These are phyloP conservation scores for Cadophora sp. DNA, from an alignment of 2,329 filamentous ascomycete species.

Conservation along the genomic window DNA sequence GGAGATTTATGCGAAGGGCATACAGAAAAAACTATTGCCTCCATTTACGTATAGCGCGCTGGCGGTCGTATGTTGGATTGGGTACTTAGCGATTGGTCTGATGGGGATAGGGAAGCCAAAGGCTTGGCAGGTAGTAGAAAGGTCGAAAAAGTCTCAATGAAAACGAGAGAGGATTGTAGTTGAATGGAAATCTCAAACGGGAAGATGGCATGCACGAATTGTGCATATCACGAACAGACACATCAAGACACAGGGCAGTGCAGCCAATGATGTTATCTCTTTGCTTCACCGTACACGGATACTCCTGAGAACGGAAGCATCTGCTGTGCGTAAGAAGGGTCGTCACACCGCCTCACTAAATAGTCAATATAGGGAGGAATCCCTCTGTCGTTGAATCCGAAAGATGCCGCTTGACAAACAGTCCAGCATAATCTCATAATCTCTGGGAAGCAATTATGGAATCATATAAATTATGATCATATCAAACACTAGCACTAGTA, in stretches of 20 bases:
- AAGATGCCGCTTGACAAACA: too few species aligned
- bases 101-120: conserved; percentile 10
- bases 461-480: background rate
- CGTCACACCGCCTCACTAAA: background rate
- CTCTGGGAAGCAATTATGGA: too few species aligned
- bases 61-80: conserved; percentile 33
- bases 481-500: background rate
- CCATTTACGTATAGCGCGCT: conserved; percentile 34
- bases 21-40: conserved; percentile 30
- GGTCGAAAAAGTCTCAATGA: conserved; percentile 8
- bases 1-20: conserved; percentile 22
- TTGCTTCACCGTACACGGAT: background rate
- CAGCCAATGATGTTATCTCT: background rate
- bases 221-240: background rate
- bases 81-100: conserved; percentile 7
- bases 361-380: background rate
- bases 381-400: background rate
- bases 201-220: background rate
- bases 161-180: too few species aligned
- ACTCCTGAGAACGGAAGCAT: background rate
- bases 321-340: background rate
- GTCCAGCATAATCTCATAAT: background rate
- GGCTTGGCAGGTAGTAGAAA: background rate
- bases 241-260: too few species aligned
- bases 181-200: too few species aligned